These are phyloP conservation scores for Triticum urartu DNA, from an alignment of 176 grass and related monocot genomes.

Conservation along the genomic window DNA sequence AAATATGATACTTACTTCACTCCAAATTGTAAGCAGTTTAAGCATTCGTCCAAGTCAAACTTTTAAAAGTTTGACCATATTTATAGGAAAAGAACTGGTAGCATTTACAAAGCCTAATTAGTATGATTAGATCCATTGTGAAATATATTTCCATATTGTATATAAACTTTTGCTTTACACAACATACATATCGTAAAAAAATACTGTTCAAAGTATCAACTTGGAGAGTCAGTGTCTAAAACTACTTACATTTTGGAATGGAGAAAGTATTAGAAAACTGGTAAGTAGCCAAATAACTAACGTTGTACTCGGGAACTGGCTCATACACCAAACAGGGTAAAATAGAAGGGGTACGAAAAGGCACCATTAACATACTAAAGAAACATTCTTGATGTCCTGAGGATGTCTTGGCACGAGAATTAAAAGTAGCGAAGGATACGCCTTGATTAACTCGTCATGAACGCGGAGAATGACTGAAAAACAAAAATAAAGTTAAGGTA, in stretches of 20 bases:
- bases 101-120: neutral
- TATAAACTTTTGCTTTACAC: neutral
- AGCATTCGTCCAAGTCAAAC: neutral
- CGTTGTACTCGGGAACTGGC: neutral
- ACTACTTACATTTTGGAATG: neutral
- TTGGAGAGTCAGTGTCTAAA: neutral
- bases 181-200: neutral
- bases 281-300: conserved; percentile 1
- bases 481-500: neutral
- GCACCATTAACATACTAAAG: conserved; percentile 51
- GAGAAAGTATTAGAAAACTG: neutral
- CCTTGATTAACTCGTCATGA: conserved; percentile 74
- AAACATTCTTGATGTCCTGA: conserved; percentile 51
- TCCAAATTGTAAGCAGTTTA: neutral
- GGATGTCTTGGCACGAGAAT: conserved; percentile 88
- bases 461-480: conserved; percentile 70
- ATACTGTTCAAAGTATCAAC: neutral
- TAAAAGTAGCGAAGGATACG: conserved; percentile 47
- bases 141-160: neutral
- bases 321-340: conserved; percentile 13
- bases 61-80: neutral
- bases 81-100: neutral
- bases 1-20: neutral
- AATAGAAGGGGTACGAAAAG: conserved; percentile 12
- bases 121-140: neutral